Conservation (phyloP, 805 yeast genomes). For the Vanderwaltozyma polyspora region DNA sequence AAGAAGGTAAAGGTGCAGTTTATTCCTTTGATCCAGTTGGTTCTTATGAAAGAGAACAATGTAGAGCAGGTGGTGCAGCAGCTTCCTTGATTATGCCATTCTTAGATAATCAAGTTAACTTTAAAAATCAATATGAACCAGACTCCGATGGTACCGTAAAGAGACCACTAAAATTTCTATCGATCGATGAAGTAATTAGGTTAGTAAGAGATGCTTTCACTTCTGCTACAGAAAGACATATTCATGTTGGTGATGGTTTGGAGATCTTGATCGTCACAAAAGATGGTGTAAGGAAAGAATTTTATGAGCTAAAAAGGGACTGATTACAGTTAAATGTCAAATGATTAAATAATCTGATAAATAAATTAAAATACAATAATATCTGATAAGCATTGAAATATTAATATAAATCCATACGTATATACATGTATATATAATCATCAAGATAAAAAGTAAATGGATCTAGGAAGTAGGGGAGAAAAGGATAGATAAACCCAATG, state of each 20-base stretch:
- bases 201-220: slow-evolving; percentile 89
- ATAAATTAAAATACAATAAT: not conserved
- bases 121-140: slow-evolving; percentile 86
- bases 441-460: not conserved
- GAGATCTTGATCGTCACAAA: slow-evolving; percentile 86
- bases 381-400: not conserved
- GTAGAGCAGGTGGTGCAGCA: slow-evolving; percentile 97
- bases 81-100: slow-evolving; percentile 94
- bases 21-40: slow-evolving; percentile 98
- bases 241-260: slow-evolving; percentile 94
- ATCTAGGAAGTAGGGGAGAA: too few species aligned
- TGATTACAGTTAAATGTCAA: slow-evolving; percentile 19
- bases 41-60: slow-evolving; percentile 92
- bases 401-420: not conserved
- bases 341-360: not conserved
- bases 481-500: too few species aligned
- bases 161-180: slow-evolving; percentile 50
- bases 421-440: not conserved
- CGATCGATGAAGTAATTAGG: slow-evolving; percentile 74
- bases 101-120: slow-evolving; percentile 92
- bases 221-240: slow-evolving; percentile 96
- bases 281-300: slow-evolving; percentile 80
- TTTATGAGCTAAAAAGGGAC: slow-evolving; percentile 81
- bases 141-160: slow-evolving; percentile 56
- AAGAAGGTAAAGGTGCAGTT: slow-evolving; percentile 80